phyloP scores from a whole-genome alignment of 2,329 filamentous ascomycete genomes.

The Alternaria arborescens region DNA sequence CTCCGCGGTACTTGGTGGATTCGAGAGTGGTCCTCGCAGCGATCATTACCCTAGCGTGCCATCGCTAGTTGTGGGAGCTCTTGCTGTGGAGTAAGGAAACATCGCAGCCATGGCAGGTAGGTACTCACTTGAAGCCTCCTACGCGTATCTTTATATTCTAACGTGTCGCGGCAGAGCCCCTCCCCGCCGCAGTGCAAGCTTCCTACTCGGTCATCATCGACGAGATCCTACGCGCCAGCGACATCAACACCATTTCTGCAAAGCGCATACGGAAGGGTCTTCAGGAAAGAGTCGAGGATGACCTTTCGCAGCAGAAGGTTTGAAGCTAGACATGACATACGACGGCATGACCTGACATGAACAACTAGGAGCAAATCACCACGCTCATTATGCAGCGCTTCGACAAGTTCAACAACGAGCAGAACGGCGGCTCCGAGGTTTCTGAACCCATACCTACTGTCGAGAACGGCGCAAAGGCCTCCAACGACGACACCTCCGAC shows the following conservation, averaged over 20 bases:
- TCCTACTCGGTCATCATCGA: slow-evolving; percentile 69
- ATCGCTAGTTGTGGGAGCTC: slow-evolving; percentile 1
- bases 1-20: slow-evolving; percentile 2
- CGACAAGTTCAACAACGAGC: slow-evolving; percentile 56
- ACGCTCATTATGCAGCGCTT: slow-evolving; percentile 60
- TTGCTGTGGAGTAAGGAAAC: slow-evolving; percentile 7
- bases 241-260: slow-evolving; percentile 70
- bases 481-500: slow-evolving; percentile 35
- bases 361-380: slow-evolving; percentile 54
- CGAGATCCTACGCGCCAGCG: slow-evolving; percentile 66
- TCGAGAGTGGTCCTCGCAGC: not conserved
- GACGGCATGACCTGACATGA: slow-evolving; percentile 22
- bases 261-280: slow-evolving; percentile 71
- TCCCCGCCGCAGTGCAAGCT: slow-evolving; percentile 59
- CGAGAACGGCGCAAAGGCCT: slow-evolving; percentile 41
- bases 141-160: slow-evolving; percentile 18
- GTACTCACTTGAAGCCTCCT: slow-evolving; percentile 12
- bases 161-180: slow-evolving; percentile 31
- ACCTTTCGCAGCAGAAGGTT: slow-evolving; percentile 70
- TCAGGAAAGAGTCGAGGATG: slow-evolving; percentile 67
- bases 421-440: slow-evolving; percentile 43
- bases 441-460: slow-evolving; percentile 52
- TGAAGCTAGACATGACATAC: slow-evolving; percentile 6
- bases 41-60: slow-evolving; percentile 3
- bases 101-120: slow-evolving; percentile 44